These are phyloP conservation scores for Backusella sp. DNA, from an alignment of 192 early-diverging fungal genomes.

Conservation along the genomic window DNA sequence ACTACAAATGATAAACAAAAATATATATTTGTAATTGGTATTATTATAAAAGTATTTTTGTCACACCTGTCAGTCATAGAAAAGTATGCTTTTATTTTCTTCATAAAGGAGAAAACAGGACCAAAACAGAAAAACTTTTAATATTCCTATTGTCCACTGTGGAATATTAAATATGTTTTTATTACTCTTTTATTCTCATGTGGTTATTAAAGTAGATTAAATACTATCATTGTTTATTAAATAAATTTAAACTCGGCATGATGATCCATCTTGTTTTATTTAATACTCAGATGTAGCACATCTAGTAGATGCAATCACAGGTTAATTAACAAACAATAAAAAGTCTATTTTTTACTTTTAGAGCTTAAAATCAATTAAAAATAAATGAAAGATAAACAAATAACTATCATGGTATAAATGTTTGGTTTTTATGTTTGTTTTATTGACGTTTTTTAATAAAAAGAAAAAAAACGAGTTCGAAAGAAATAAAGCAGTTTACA, in stretches of 20 bases:
- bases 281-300: background rate
- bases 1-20: background rate
- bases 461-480: background rate
- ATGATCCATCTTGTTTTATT: background rate
- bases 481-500: constrained; percentile 4
- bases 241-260: constrained; percentile 9
- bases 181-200: constrained; percentile 2
- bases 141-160: background rate
- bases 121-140: background rate
- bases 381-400: background rate
- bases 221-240: background rate
- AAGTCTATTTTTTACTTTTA: background rate
- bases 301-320: background rate
- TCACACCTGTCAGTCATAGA: background rate
- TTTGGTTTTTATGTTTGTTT: background rate
- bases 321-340: constrained; percentile 8
- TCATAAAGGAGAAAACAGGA: background rate
- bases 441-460: background rate
- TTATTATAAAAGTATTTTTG: background rate
- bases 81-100: background rate
- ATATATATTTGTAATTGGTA: background rate
- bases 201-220: background rate
- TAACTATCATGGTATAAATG: background rate
- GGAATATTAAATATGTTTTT: background rate
- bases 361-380: background rate